phyloP scores from a whole-genome alignment of 441 rosid genomes.

The Eutrema salsugineum region DNA sequence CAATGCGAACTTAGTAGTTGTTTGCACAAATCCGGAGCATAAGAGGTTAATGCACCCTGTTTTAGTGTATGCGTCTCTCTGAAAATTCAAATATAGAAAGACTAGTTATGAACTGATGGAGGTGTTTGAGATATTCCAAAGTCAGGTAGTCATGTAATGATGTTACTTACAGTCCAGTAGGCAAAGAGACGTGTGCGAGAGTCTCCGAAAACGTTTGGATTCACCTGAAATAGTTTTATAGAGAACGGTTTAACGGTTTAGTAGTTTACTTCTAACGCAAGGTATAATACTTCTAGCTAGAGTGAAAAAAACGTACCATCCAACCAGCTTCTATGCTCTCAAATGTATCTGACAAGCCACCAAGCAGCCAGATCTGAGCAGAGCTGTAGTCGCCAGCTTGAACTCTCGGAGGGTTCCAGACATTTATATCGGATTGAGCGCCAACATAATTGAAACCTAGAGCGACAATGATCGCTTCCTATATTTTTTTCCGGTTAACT shows the following conservation, averaged over 20 bases:
- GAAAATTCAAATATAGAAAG: background rate
- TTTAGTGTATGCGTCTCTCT: slow-evolving; percentile 50
- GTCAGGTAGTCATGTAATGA: background rate
- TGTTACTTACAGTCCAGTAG: slow-evolving; percentile 67
- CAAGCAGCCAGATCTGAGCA: slow-evolving; percentile 45
- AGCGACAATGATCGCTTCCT: slow-evolving; percentile 58
- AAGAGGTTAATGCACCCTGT: slow-evolving; percentile 77
- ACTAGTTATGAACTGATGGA: background rate
- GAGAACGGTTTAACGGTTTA: background rate
- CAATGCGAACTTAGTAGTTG: slow-evolving; percentile 45
- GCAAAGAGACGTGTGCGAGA: slow-evolving; percentile 46
- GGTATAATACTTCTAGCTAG: background rate
- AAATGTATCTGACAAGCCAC: slow-evolving; percentile 41
- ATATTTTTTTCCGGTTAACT: background rate
- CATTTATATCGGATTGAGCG: slow-evolving; percentile 56
- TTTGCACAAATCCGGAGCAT: slow-evolving; percentile 80
- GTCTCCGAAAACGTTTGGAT: slow-evolving; percentile 66
- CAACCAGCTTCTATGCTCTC: slow-evolving; percentile 73
- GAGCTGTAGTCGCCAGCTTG: slow-evolving; percentile 49
- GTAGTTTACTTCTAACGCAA: background rate
- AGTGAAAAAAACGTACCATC: slow-evolving; percentile 39
- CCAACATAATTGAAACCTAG: slow-evolving; percentile 52
- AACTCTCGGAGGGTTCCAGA: slow-evolving; percentile 67
- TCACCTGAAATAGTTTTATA: slow-evolving; percentile 42
- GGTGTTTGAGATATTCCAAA: background rate